These are phyloP conservation scores for Cryphonectria nitschkei DNA, from an alignment of 2,329 filamentous ascomycete species.

Conservation along the genomic window DNA sequence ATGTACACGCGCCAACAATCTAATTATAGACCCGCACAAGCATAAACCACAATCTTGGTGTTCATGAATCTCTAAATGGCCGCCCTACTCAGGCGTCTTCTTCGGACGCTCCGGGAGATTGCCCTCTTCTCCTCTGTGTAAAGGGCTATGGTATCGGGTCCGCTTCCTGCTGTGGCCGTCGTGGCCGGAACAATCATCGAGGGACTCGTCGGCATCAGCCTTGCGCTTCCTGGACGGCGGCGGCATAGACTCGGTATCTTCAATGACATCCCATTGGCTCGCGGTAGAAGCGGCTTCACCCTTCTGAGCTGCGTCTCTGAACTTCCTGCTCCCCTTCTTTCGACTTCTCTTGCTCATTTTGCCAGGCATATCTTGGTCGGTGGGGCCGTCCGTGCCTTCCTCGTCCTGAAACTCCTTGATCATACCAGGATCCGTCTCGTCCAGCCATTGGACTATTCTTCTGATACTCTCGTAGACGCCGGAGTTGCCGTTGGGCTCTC, in stretches of 20 bases:
- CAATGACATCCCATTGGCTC: neutral
- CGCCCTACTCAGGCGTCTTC: neutral
- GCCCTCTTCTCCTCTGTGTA: neutral
- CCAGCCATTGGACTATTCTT: neutral
- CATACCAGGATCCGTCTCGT: neutral
- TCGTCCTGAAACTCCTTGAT: neutral
- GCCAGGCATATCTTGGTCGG: no score
- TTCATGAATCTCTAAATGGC: neutral
- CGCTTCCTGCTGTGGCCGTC: neutral
- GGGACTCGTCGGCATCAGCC: neutral
- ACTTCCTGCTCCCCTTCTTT: neutral
- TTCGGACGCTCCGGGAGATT: neutral
- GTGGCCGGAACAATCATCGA: neutral
- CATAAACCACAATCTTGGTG: neutral
- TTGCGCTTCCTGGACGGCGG: neutral
- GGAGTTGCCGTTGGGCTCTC: neutral
- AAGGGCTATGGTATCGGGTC: neutral
- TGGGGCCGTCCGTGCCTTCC: neutral
- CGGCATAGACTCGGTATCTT: neutral
- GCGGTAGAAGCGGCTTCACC: neutral
- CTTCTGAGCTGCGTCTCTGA: no score
- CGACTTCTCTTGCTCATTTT: neutral
- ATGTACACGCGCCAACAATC: neutral
- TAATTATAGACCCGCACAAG: neutral
- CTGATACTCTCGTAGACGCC: neutral